Evolutionary conservation across 805 yeast species (phyloP).

Genomic region (Teunomyces funiuensis): DNA sequence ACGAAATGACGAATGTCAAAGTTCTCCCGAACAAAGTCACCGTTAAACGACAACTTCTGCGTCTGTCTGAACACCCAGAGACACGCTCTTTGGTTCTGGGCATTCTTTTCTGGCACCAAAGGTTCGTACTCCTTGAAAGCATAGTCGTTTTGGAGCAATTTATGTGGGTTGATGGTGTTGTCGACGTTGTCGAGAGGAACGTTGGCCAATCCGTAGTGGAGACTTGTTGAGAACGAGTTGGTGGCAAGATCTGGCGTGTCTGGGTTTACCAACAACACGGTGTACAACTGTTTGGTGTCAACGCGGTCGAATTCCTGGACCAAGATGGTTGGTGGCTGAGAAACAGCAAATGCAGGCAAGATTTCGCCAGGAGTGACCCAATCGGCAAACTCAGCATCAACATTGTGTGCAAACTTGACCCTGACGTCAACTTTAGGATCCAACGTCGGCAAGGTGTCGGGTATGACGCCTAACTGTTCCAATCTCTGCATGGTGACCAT

Average conservation of each 20-base stretch:
- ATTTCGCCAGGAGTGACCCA: conserved; percentile 80
- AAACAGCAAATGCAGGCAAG: conserved; percentile 71
- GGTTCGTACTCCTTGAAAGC: conserved; percentile 65
- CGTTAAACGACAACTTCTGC: conserved; percentile 15
- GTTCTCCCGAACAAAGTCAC: conserved; percentile 36
- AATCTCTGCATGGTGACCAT: conserved; percentile 90
- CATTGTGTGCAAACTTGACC: conserved; percentile 70
- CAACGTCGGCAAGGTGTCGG: conserved; percentile 90
- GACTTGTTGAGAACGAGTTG: conserved; percentile 67
- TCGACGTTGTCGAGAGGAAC: conserved; percentile 59
- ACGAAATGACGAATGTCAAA: conserved; percentile 78
- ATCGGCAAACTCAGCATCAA: conserved; percentile 51
- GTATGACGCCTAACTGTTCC: conserved; percentile 81
- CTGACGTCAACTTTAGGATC: conserved; percentile 76
- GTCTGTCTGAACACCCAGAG: conserved; percentile 89
- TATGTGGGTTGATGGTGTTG: conserved; percentile 51
- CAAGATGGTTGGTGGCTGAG: conserved; percentile 73
- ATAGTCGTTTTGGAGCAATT: conserved; percentile 33
- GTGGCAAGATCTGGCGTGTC: conserved; percentile 77
- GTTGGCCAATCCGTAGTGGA: conserved; percentile 78
- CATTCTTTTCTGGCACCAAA: conserved; percentile 86
- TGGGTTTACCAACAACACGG: conserved; percentile 84
- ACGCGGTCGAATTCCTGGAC: conserved; percentile 66
- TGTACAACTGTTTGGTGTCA: conserved; percentile 55
- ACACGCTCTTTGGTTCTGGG: conserved; percentile 77